Base-by-base conservation (phyloP, 768 basidiomycete genomes). In the Leccinum olivaceopallidum region DNA sequence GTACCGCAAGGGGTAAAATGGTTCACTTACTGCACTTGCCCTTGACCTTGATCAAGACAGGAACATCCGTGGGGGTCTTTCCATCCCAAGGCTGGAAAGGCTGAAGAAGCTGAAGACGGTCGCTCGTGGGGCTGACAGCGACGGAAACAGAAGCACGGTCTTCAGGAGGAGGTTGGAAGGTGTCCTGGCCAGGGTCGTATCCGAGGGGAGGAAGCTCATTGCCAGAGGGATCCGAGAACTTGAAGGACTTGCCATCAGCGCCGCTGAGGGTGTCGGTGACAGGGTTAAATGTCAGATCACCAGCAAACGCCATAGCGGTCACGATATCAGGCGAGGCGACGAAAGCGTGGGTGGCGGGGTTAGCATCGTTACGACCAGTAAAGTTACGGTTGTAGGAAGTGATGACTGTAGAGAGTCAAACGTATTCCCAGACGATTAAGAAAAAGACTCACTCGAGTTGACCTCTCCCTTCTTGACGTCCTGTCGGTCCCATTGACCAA, bases 311-410 rank as follows among this genome's bases (percentile, higher is more conserved):
- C 83, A 99, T 88, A 61, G 97, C 97, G 66, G 96, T 98, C 74
- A 98, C 96, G 74, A 99, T 80, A 70, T 97, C 92, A 48, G 92
- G 94, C 36, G 94, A 94, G 44, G 94, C 89, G 70, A 96, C 94
- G 71, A 95, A 96, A 53, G 94, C 92, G 77, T 98, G 97, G 34
- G 97, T 99, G 63, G 95, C 95, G 22, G 96, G 95, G 86, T 99
- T 98, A 69, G 97, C 95, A 71, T 98, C 97, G 77, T 99, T 99
- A 73, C 97, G 94, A 60, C 96, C 97, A 67, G 97, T 98, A 82
- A 99, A 99, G 88, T 99, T 99, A 76, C 97, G 95, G 88, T 99
- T 99, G 86, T 99, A 99, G 20, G 95, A 98, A 56, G 96, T 96
- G 78, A 99, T 93, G 82, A 98, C 92, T 94, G 52, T 42, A 18